A percentile compares a stretch with the other conserved stretches of the same genome.
phyloP scores from a whole-genome alignment of 1,139 yeast genomes.

The Hemisphaericaspora xylanilytica region DNA sequence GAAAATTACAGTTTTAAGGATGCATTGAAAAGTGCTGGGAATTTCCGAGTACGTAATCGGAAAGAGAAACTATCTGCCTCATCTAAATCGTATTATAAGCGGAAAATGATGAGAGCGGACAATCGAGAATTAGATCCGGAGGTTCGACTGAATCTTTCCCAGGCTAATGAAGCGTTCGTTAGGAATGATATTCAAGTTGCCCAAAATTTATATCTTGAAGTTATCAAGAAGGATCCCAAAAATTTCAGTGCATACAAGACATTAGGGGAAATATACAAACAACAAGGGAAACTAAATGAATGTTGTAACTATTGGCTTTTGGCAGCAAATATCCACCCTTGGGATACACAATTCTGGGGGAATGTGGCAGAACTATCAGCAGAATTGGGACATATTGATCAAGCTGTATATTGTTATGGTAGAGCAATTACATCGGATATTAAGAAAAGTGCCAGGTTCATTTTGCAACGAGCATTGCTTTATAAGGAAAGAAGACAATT shows the following conservation, averaged over 20 bases:
- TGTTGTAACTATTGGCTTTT: conserved; percentile 81
- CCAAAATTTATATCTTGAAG: conserved; percentile 63
- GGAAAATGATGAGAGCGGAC: conserved; percentile 36
- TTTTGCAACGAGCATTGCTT: conserved; percentile 61
- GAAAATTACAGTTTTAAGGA: conserved; percentile 54
- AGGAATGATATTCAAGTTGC: conserved; percentile 65
- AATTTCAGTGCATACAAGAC: conserved; percentile 83
- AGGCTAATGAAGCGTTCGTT: conserved; percentile 81
- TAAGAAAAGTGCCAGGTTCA: conserved; percentile 50
- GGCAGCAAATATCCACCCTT: conserved; percentile 79
- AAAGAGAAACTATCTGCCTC: conserved; percentile 30
- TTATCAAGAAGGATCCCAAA: conserved; percentile 70
- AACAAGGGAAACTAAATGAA: conserved; percentile 62
- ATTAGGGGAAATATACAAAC: conserved; percentile 77
- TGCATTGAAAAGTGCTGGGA: conserved; percentile 61
- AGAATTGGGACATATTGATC: conserved; percentile 69
- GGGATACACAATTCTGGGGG: conserved; percentile 81
- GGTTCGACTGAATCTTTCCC: conserved; percentile 59
- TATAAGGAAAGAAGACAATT: conserved; percentile 63
- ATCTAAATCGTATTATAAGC: conserved; percentile 30
- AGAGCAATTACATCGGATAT: conserved; percentile 64
- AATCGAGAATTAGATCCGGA: conserved; percentile 65
- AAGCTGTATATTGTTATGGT: conserved; percentile 80
- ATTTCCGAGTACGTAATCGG: conserved; percentile 51
- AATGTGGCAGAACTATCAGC: conserved; percentile 75